Percentiles rank a stretch among this genome's conserved stretches.
phyloP scores from a whole-genome alignment of 129 eudicot species.

The Apium graveolens region DNA sequence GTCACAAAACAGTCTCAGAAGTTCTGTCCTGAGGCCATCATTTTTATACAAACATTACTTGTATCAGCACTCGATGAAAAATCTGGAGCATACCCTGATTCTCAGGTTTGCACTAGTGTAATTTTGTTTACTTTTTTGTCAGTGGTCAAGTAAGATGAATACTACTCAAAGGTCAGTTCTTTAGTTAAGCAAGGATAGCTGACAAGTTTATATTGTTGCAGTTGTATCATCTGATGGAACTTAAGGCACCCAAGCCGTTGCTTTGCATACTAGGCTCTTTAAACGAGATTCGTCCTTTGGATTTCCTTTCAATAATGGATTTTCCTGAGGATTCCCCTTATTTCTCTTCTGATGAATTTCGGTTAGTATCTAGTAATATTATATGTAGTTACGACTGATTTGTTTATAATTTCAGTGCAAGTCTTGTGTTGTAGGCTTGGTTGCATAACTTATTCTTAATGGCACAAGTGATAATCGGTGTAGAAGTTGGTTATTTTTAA shows the following conservation, averaged over 20 bases:
- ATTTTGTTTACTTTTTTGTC: neutral
- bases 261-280: slow-evolving; percentile 42
- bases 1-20: slow-evolving; percentile 72
- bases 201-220: slow-evolving; percentile 22
- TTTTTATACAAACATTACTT: slow-evolving; percentile 56
- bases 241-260: slow-evolving; percentile 53
- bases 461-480: neutral
- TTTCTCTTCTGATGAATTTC: slow-evolving; percentile 60
- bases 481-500: neutral
- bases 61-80: slow-evolving; percentile 49
- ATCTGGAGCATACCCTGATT: slow-evolving; percentile 23
- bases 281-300: slow-evolving; percentile 46
- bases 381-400: neutral
- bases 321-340: slow-evolving; percentile 64
- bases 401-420: neutral
- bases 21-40: slow-evolving; percentile 85
- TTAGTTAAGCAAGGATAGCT: neutral
- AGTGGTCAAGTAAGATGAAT: neutral
- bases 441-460: neutral
- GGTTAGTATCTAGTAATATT: slow-evolving; percentile 27
- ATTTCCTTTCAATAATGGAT: slow-evolving; percentile 60
- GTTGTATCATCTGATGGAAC: slow-evolving; percentile 67
- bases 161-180: neutral
- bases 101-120: slow-evolving; percentile 38
- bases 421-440: neutral